These are phyloP conservation scores for Hymenotorrendiella dingleyae DNA, from an alignment of 2,329 filamentous ascomycete genomes.

Conservation along the genomic window DNA sequence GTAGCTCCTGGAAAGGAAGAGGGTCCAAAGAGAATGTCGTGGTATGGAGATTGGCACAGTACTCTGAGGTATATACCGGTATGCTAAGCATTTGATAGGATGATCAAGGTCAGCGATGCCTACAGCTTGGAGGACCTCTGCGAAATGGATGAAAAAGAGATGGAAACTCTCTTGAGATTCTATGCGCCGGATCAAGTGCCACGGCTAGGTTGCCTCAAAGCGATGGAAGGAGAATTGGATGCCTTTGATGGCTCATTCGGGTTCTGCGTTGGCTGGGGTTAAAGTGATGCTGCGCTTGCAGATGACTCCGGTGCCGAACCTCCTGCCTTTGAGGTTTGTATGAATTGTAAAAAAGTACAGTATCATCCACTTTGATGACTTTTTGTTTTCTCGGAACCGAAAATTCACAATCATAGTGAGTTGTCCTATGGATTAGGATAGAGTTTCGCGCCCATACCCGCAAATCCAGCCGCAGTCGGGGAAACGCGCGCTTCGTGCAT, in stretches of 20 bases:
- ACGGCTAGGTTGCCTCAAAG: conserved; percentile 46
- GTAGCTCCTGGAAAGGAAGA: conserved; percentile 67
- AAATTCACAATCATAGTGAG: too few relatives aligned
- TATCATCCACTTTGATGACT: background rate
- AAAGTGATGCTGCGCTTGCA: too few relatives aligned
- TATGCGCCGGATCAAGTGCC: conserved; percentile 57
- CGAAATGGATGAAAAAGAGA: conserved; percentile 73
- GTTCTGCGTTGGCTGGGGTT: conserved; percentile 27
- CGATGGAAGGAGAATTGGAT: conserved; percentile 38
- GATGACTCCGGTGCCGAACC: too few relatives aligned
- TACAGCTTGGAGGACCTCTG: conserved; percentile 84
- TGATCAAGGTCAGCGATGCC: conserved; percentile 83
- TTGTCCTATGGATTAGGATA: background rate
- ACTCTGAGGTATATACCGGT: conserved; percentile 5
- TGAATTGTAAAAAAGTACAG: too few relatives aligned
- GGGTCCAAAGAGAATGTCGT: conserved; percentile 83
- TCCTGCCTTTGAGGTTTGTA: background rate
- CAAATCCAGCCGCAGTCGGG: too few relatives aligned
- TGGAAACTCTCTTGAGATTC: conserved; percentile 74
- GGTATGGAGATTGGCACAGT: conserved; percentile 44
- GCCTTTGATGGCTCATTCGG: conserved; percentile 31
- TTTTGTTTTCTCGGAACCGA: too few relatives aligned
- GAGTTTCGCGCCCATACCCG: background rate
- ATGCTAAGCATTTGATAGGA: conserved; percentile 51
- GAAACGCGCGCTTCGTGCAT: conserved; percentile 6